Conservation (phyloP, 768 basidiomycete species). For the Boletus rubroflammeus region DNA sequence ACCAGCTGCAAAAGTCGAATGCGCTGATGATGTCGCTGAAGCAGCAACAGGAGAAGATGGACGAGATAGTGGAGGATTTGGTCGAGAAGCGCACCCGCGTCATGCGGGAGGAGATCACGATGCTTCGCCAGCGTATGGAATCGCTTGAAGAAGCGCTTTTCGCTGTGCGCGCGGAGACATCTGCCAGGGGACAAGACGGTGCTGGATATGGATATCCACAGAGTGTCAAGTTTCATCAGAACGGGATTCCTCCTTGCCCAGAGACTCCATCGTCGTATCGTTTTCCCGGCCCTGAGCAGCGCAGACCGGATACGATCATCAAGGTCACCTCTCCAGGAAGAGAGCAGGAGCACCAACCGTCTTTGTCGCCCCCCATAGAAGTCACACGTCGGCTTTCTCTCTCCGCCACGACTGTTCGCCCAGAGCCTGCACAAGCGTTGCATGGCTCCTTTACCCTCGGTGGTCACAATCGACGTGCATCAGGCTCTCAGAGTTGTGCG, state of each 20-base stretch:
- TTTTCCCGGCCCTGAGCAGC: slow-evolving; percentile 42
- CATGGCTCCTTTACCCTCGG: slow-evolving; percentile 17
- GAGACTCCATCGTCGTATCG: slow-evolving; percentile 41
- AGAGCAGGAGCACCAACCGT: slow-evolving; percentile 36
- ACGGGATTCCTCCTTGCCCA: slow-evolving; percentile 33
- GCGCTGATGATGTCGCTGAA: slow-evolving; percentile 48
- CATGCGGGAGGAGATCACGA: slow-evolving; percentile 59
- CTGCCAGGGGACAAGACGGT: slow-evolving; percentile 13
- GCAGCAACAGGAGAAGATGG: slow-evolving; percentile 61
- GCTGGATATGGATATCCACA: slow-evolving; percentile 19
- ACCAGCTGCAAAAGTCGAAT: slow-evolving; percentile 66
- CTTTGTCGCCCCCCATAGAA: slow-evolving; percentile 48
- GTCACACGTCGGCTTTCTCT: slow-evolving; percentile 45
- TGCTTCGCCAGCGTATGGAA: slow-evolving; percentile 60
- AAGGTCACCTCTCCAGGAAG: slow-evolving; percentile 41
- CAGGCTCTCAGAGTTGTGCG: slow-evolving; percentile 10
- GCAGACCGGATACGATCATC: slow-evolving; percentile 34
- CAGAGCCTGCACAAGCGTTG: slow-evolving; percentile 37
- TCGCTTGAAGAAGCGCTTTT: slow-evolving; percentile 57
- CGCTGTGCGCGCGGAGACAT: slow-evolving; percentile 22
- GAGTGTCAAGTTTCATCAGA: slow-evolving; percentile 32
- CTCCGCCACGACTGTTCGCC: slow-evolving; percentile 38
- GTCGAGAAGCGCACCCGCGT: slow-evolving; percentile 59
- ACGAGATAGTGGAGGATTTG: slow-evolving; percentile 52
- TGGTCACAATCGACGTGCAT: slow-evolving; percentile 19